Percentiles rank a stretch among this genome's conserved stretches.
Evolutionary conservation across 257 asterid species (phyloP).

Genomic region (Pogostemon cablin): DNA sequence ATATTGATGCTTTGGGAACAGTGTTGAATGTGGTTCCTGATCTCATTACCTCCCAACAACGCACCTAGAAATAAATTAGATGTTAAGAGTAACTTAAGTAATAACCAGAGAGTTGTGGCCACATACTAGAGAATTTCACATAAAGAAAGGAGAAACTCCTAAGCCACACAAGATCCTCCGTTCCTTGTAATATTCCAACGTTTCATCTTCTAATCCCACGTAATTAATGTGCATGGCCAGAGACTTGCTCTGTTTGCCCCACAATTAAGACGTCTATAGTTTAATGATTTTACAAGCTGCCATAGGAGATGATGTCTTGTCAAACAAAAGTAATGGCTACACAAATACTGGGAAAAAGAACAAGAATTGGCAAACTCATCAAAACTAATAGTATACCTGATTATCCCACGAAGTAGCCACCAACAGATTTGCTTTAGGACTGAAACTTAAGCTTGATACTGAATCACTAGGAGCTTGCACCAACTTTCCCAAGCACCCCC

Average conservation of each 20-base stretch:
- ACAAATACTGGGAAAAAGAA: no score
- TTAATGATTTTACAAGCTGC: background rate
- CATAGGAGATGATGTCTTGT: background rate
- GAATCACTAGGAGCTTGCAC: constrained; percentile 81
- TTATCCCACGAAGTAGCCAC: constrained; percentile 97
- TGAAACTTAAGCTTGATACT: constrained; percentile 80
- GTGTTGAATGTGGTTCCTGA: constrained; percentile 60
- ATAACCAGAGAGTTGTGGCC: background rate
- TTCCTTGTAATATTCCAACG: no score
- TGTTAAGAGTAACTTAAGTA: no score
- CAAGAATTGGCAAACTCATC: background rate
- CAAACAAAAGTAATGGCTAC: no score
- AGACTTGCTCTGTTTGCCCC: background rate
- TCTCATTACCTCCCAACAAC: constrained; percentile 89
- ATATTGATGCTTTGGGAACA: constrained; percentile 78
- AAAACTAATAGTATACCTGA: constrained; percentile 55
- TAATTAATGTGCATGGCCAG: no score
- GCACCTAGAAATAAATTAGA: constrained; percentile 55
- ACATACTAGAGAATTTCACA: constrained; percentile 7
- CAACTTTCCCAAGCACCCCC: constrained; percentile 43
- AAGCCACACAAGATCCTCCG: background rate
- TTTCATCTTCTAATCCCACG: no score
- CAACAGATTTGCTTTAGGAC: constrained; percentile 80
- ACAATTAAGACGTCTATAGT: background rate
- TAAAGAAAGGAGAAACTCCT: background rate